Conservation (phyloP, 306 rosid genomes). For the Castanea sativa region DNA sequence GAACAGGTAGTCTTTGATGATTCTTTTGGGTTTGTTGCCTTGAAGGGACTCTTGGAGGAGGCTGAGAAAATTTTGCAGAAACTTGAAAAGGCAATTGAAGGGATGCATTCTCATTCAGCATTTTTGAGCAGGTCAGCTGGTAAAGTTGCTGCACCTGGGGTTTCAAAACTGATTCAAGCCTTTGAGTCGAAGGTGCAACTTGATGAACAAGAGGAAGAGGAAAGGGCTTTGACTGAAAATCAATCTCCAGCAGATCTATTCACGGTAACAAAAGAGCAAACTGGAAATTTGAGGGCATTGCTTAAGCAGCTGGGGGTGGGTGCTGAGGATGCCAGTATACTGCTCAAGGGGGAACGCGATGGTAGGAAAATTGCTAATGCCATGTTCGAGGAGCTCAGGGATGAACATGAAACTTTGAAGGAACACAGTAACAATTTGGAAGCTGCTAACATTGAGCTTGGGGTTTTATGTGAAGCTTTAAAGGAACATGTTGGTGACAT, state of each 20-base stretch:
- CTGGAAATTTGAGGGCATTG: conserved; percentile 52
- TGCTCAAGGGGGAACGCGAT: conserved; percentile 63
- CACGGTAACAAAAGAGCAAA: conserved; percentile 43
- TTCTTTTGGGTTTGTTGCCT: conserved; percentile 50
- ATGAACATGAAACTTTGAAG: conserved; percentile 56
- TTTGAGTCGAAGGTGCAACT: conserved; percentile 61
- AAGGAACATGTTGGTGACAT: conserved; percentile 48
- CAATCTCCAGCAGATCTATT: conserved; percentile 46
- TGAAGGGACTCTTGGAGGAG: conserved; percentile 53
- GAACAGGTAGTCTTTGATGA: conserved; percentile 50
- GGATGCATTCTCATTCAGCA: conserved; percentile 41
- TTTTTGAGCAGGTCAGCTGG: conserved; percentile 42
- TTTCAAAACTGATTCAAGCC: conserved; percentile 85
- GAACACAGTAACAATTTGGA: conserved; percentile 57
- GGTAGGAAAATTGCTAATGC: conserved; percentile 46
- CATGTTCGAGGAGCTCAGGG: conserved; percentile 40
- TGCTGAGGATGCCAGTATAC: conserved; percentile 45
- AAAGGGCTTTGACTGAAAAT: conserved; percentile 25
- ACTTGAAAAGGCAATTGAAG: conserved; percentile 65
- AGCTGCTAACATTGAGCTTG: conserved; percentile 67
- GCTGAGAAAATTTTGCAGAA: conserved; percentile 48
- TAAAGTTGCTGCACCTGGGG: conserved; percentile 49
- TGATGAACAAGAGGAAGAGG: conserved; percentile 62
- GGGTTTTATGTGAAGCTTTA: conserved; percentile 64
- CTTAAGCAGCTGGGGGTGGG: conserved; percentile 56